phyloP scores from a whole-genome alignment of 2,329 filamentous ascomycete species.

The Aspergillus vadensis region DNA sequence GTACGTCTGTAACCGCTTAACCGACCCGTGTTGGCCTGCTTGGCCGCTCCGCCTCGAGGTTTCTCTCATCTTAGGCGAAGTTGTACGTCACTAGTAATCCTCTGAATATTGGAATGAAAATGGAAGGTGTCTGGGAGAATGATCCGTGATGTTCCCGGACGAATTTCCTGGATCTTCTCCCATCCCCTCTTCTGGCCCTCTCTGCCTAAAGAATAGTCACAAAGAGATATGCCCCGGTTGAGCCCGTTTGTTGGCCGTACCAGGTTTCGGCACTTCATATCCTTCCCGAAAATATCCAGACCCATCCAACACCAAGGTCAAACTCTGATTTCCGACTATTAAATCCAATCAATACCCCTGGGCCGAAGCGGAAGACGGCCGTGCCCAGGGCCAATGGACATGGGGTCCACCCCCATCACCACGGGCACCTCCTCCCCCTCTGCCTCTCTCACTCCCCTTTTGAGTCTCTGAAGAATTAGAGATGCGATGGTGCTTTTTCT shows the following conservation, averaged over 20 bases:
- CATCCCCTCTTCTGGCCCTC: background rate
- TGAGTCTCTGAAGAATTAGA: background rate
- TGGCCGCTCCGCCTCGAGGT: background rate
- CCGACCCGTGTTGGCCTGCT: background rate
- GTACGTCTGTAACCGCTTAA: constrained; percentile 1
- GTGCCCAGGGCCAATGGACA: background rate
- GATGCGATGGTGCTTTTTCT: background rate
- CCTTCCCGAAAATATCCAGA: constrained; percentile 5
- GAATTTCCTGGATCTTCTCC: background rate
- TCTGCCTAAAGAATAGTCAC: background rate
- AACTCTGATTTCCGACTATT: constrained; percentile 9
- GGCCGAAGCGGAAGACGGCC: background rate
- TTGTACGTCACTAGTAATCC: background rate
- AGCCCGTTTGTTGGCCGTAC: background rate
- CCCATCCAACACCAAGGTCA: background rate
- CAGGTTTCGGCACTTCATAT: background rate
- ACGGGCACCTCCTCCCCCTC: background rate
- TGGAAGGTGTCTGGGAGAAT: background rate
- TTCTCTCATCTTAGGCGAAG: no score
- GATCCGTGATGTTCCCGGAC: background rate
- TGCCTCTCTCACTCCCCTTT: background rate
- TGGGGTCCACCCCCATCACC: background rate
- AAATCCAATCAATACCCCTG: background rate
- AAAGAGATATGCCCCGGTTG: background rate
- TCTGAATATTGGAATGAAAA: background rate